Percentiles rank a stretch among this genome's conserved stretches.
Conservation (phyloP, 257 asterid species). For the Solanum virginianum region DNA sequence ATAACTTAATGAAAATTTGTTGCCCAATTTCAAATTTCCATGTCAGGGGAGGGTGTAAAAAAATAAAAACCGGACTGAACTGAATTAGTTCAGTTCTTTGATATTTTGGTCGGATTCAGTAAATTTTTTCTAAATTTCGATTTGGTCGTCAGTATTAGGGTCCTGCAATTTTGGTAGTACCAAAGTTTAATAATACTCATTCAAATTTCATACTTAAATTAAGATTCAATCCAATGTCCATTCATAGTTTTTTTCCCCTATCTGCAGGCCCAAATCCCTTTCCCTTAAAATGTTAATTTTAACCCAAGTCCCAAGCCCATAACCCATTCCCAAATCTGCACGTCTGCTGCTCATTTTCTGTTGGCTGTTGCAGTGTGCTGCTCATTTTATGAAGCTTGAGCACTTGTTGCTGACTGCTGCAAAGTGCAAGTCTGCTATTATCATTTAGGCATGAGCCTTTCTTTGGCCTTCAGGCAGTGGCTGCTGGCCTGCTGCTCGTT, state of each 20-base stretch:
- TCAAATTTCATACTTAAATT: not conserved
- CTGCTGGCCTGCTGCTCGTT: not conserved
- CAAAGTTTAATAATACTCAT: no score
- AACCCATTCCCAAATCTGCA: not conserved
- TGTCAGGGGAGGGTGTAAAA: not conserved
- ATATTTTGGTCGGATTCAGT: no score
- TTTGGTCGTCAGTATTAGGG: not conserved
- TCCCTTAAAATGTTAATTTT: not conserved
- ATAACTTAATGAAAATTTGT: not conserved
- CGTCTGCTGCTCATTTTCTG: not conserved
- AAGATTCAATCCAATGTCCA: not conserved
- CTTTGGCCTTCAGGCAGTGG: not conserved
- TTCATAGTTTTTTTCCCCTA: no score
- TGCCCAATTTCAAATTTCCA: not conserved
- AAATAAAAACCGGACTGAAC: not conserved
- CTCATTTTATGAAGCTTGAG: no score
- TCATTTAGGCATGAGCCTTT: not conserved
- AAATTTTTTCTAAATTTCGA: not conserved
- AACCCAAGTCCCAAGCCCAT: not conserved
- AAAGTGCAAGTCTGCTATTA: not conserved
- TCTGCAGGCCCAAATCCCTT: not conserved
- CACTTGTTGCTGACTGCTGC: not conserved
- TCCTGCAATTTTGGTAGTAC: not conserved
- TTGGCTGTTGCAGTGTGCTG: not conserved
- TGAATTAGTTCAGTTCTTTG: not conserved